These are phyloP conservation scores for Cryptococcus sp. DNA, from an alignment of 1,284 basidiomycete genomes.

Conservation along the genomic window DNA sequence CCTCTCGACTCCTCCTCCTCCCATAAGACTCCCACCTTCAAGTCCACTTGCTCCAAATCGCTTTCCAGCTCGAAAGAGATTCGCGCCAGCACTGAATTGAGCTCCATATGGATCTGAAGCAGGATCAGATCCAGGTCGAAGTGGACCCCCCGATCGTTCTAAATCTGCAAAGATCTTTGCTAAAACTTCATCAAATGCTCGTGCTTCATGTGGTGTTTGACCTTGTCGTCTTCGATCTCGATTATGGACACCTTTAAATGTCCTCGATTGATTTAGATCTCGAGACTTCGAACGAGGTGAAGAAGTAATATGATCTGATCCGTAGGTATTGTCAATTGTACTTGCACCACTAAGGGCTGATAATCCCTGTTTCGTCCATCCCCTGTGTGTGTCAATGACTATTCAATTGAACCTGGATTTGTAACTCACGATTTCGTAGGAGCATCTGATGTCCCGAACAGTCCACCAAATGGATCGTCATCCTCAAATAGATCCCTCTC, in stretches of 20 bases:
- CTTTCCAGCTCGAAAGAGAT: not conserved
- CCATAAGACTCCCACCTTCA: not conserved
- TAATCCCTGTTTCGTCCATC: no score
- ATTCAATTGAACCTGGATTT: no score
- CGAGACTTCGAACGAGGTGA: not conserved
- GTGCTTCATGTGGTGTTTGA: slow-evolving; percentile 29
- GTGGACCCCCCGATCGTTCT: not conserved
- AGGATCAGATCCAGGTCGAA: not conserved
- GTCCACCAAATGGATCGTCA: no score
- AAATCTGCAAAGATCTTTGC: slow-evolving; percentile 19
- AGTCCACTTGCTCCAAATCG: not conserved
- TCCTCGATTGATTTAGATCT: not conserved
- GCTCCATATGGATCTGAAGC: slow-evolving; percentile 8
- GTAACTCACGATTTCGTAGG: no score
- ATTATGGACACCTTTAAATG: slow-evolving; percentile 15
- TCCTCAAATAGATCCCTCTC: no score
- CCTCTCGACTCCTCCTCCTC: not conserved
- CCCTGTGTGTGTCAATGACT: no score
- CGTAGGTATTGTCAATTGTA: no score
- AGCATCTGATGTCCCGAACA: no score
- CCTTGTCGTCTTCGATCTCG: slow-evolving; percentile 18
- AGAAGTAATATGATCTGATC: not conserved
- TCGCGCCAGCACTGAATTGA: not conserved
- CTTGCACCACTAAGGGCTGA: no score
- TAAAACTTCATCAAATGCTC: slow-evolving; percentile 22